Percentiles rank a stretch among this genome's conserved stretches.
Conservation (phyloP, 2,329 filamentous ascomycete species). For the Ophiosphaerella narmari region DNA sequence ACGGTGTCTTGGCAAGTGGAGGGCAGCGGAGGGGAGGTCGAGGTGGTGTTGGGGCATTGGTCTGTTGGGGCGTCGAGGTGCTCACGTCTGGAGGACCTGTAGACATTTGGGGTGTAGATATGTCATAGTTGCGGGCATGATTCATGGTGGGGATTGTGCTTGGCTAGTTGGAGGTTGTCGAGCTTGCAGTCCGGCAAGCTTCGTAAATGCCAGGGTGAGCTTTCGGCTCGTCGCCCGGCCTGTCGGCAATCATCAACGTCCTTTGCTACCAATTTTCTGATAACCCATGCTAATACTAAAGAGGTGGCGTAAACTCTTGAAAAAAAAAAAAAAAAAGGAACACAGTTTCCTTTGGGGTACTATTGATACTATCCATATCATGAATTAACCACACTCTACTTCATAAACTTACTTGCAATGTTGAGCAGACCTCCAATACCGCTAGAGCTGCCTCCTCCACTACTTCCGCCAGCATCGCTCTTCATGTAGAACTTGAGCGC, state of each 20-base stretch:
- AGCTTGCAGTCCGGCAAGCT: constrained; percentile 1
- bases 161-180: neutral
- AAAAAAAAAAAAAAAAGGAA: no score
- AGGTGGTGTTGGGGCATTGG: constrained; percentile 13
- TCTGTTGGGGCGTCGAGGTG: neutral
- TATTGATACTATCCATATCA: no score
- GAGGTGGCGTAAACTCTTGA: no score
- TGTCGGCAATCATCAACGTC: neutral
- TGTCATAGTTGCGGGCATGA: neutral
- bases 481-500: constrained; percentile 92
- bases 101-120: neutral
- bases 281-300: no score
- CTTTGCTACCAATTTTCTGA: no score
- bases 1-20: constrained; percentile 11
- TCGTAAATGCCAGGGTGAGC: neutral
- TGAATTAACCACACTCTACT: constrained; percentile 21
- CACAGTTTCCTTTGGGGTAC: no score
- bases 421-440: constrained; percentile 58
- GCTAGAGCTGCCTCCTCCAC: constrained; percentile 48
- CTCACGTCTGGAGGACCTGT: neutral
- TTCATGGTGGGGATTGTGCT: neutral
- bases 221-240: constrained; percentile 10
- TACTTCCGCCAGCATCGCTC: constrained; percentile 60
- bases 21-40: constrained; percentile 15
- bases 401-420: constrained; percentile 66